Conservation (phyloP, 495 filamentous ascomycete species). For the Aspergillus egyptiacus region DNA sequence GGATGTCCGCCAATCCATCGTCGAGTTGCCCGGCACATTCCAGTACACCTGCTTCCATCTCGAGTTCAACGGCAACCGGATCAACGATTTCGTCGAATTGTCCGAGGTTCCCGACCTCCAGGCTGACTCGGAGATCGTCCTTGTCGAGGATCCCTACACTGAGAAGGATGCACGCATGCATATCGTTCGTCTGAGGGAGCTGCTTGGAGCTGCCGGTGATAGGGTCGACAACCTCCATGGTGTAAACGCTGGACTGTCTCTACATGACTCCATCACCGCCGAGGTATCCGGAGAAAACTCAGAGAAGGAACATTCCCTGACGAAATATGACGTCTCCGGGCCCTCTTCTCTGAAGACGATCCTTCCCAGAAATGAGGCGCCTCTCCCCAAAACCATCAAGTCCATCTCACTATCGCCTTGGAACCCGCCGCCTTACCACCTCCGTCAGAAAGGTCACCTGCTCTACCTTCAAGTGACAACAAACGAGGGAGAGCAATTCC, state of each 20-base stretch:
- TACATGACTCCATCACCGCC: slow-evolving; percentile 70
- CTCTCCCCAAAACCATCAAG: slow-evolving; percentile 83
- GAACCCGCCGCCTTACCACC: slow-evolving; percentile 91
- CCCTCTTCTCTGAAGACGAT: slow-evolving; percentile 62
- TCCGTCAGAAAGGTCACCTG: slow-evolving; percentile 86
- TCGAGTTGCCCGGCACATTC: slow-evolving; percentile 87
- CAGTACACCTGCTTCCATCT: slow-evolving; percentile 99
- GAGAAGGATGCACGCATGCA: slow-evolving; percentile 98
- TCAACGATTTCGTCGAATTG: slow-evolving; percentile 93
- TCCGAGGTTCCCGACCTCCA: slow-evolving; percentile 81
- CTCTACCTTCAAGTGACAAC: slow-evolving; percentile 85
- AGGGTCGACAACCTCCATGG: slow-evolving; percentile 85
- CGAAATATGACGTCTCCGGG: slow-evolving; percentile 70
- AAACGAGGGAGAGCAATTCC: slow-evolving; percentile 85
- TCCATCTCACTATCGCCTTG: slow-evolving; percentile 81
- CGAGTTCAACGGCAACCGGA: slow-evolving; percentile 72
- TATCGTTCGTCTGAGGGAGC: slow-evolving; percentile 78
- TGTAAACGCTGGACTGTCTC: slow-evolving; percentile 74
- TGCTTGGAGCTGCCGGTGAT: slow-evolving; percentile 86
- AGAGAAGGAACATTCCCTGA: slow-evolving; percentile 51
- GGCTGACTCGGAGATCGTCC: slow-evolving; percentile 63
- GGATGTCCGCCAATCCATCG: slow-evolving; percentile 93
- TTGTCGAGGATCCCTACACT: slow-evolving; percentile 95
- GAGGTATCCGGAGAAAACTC: slow-evolving; percentile 36
- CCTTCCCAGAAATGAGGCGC: slow-evolving; percentile 55